phyloP scores from a whole-genome alignment of 73 alveolate genomes.

The Effrenium voratum region DNA sequence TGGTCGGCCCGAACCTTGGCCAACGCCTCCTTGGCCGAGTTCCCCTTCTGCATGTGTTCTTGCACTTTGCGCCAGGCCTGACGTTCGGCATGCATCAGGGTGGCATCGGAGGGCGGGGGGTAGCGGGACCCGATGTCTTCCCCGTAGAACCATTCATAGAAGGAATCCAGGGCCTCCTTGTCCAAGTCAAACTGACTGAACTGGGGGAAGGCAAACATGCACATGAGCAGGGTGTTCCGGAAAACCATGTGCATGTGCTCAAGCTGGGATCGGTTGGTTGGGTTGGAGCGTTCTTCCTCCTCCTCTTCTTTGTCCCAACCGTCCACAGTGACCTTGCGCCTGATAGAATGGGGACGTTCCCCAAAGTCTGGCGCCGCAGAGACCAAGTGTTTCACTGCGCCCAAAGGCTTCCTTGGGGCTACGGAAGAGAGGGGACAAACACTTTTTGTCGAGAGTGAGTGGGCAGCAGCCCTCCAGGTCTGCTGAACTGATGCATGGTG shows the following conservation, averaged over 20 bases:
- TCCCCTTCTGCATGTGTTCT: too few species aligned
- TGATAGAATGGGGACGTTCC: not conserved
- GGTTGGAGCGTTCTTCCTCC: not conserved
- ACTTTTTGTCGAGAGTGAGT: too few species aligned
- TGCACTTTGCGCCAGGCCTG: not conserved
- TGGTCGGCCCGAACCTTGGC: too few species aligned
- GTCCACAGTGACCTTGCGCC: not conserved
- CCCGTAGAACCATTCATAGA: not conserved
- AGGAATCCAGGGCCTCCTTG: not conserved
- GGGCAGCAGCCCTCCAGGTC: too few species aligned
- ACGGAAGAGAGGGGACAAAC: not conserved
- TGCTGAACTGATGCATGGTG: too few species aligned
- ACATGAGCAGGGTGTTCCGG: not conserved
- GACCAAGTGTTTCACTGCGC: not conserved
- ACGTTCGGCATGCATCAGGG: not conserved
- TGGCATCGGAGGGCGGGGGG: not conserved
- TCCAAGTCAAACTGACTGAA: not conserved
- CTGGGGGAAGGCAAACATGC: not conserved
- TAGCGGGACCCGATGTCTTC: not conserved
- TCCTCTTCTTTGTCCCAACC: not conserved
- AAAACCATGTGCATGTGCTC: not conserved
- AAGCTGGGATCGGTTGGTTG: not conserved
- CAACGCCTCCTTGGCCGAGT: too few species aligned
- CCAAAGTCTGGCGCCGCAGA: not conserved
- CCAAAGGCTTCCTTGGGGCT: too few species aligned